A percentile compares a stretch with the other conserved stretches of the same genome.
phyloP scores from a whole-genome alignment of 257 asterid genomes.

The Solanum acaule region DNA sequence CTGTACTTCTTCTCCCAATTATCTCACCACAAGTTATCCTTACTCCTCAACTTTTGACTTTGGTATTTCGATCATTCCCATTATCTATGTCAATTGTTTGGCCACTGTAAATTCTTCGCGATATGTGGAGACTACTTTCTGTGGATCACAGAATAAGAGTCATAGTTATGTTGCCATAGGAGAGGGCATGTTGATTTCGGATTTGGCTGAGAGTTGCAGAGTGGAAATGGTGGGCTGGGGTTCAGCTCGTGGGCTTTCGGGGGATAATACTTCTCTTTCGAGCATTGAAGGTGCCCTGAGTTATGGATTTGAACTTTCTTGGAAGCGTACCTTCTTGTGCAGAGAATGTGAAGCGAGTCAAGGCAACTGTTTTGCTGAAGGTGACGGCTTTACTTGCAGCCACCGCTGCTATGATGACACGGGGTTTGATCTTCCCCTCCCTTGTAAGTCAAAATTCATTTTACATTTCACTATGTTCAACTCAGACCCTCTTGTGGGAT shows the following conservation, averaged over 20 bases:
- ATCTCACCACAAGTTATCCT: background rate
- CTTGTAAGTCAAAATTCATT: background rate
- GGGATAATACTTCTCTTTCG: constrained; percentile 3
- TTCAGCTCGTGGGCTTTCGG: constrained; percentile 7
- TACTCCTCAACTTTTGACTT: background rate
- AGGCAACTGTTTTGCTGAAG: constrained; percentile 9
- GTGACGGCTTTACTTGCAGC: constrained; percentile 1
- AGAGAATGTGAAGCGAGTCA: constrained; percentile 9
- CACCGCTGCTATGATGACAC: background rate
- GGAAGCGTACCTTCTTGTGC: constrained; percentile 12
- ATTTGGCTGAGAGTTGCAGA: constrained; percentile 37
- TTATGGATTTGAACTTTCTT: constrained; percentile 39
- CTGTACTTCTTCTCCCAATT: constrained; percentile 6
- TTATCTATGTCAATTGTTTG: constrained; percentile 26
- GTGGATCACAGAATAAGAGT: constrained; percentile 11
- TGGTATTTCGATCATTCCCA: background rate
- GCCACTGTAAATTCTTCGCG: constrained; percentile 17
- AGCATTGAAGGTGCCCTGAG: constrained; percentile 17
- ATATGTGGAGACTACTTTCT: constrained; percentile 25
- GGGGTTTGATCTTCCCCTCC: background rate
- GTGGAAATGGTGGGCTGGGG: constrained; percentile 11
- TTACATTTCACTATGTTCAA: background rate
- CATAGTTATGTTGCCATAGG: constrained; percentile 24
- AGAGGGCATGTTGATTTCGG: constrained; percentile 6
- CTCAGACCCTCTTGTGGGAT: background rate